Evolutionary conservation across 2,329 filamentous ascomycete species (phyloP), one percentile per base, ranked within the genome.

Genomic region (Venturia effusa): DNA sequence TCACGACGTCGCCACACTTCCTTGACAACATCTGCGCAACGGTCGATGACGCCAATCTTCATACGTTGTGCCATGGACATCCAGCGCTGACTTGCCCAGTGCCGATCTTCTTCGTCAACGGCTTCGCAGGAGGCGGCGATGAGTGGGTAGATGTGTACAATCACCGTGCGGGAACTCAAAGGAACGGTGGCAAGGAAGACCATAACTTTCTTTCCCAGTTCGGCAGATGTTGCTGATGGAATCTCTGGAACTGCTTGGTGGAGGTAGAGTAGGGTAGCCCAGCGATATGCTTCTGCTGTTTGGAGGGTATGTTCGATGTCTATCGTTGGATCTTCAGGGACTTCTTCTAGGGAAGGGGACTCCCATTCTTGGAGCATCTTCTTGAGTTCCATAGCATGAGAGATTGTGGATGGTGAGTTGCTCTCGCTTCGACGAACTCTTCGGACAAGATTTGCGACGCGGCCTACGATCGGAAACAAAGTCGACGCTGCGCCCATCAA

Each of bases 101-200:
- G 75, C 15, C 87, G 77, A 68, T 88, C 84, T 67, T 88, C 84
- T 17, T 77, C 74, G 3, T 78, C 79, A 30, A 80, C 76, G 10
- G 83, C 82, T 72, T 89, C 87, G 67, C 85, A 87, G 1, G 86
- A 86, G 3, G 87, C 87, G 0, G 83, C 84, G 67, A 88, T 78
- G 1, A 90, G 79, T 1, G 87, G 87, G 67, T 85, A 89, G 65
- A 89, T 87, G 45, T 89, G 87, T 1, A 89, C 81, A 57, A 89
- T 87, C 22, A 85, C 82, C 0, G 85, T 81, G 10, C 86, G 80
- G 41, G 84, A 87, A 13, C 78, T 80, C 1, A 83, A 74, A 1
- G 86, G 84, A 0, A 89, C 84, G 0, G 83, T 86, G 3, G 85
- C 85, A 2, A 90, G 74, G 61, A 83, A 80, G 27, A 81, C 78